Evolutionary conservation across 2,329 filamentous ascomycete genomes (phyloP).

Genomic region (Helotiales sp.): DNA sequence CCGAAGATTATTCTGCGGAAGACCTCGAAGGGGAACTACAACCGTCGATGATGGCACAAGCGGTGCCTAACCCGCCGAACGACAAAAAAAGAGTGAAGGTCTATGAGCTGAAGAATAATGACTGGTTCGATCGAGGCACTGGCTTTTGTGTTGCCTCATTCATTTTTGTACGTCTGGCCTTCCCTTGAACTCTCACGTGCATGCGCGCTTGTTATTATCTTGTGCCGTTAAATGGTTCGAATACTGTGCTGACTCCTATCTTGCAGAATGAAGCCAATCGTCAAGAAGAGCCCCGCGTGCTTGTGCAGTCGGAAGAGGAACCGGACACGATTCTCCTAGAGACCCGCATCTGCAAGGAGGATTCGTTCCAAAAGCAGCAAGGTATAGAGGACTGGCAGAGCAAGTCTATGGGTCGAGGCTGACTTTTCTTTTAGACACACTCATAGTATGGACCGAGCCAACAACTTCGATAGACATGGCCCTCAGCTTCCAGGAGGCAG

Average conservation of each 20-base stretch:
- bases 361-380: conserved; percentile 98
- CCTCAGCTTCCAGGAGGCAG: conserved; percentile 95
- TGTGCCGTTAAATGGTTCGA: conserved; percentile 24
- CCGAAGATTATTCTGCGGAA: conserved; percentile 56
- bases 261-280: conserved; percentile 59
- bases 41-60: conserved; percentile 73
- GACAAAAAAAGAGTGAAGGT: conserved; percentile 90
- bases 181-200: not conserved
- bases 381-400: conserved; percentile 55
- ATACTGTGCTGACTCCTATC: conserved; percentile 38
- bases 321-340: conserved; percentile 83
- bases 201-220: conserved; percentile 5
- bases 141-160: conserved; percentile 81
- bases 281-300: conserved; percentile 82
- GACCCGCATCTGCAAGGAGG: conserved; percentile 88
- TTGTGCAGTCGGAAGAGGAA: conserved; percentile 93
- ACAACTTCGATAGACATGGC: conserved; percentile 91
- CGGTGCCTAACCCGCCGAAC: conserved; percentile 64
- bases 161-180: conserved; percentile 36
- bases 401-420: conserved; percentile 37
- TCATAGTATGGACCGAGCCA: conserved; percentile 97
- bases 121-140: conserved; percentile 98
- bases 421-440: conserved; percentile 69
- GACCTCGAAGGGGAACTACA: conserved; percentile 60
- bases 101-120: conserved; percentile 97